phyloP scores from a whole-genome alignment of 306 rosid species.

The Heteromeles arbutifolia region DNA sequence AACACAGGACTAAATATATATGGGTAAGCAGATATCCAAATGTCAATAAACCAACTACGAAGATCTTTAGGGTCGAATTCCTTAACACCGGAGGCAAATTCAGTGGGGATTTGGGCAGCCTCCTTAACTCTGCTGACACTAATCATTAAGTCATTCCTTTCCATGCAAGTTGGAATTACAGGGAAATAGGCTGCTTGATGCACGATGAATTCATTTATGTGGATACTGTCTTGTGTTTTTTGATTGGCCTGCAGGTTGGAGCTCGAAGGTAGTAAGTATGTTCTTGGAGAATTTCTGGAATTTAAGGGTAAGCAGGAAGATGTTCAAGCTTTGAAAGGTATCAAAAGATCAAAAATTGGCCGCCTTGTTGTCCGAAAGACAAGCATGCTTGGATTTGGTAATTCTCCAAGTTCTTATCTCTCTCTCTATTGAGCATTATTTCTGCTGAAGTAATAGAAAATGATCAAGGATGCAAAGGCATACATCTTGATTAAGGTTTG shows the following conservation, averaged over 20 bases:
- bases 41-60: neutral
- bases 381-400: constrained; percentile 95
- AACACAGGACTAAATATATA: too few relatives aligned
- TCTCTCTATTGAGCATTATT: neutral
- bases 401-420: constrained; percentile 15
- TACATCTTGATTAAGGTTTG: neutral
- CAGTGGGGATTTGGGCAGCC: neutral
- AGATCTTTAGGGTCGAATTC: neutral
- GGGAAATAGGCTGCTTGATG: neutral
- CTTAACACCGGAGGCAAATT: neutral
- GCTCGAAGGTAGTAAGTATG: constrained; percentile 62
- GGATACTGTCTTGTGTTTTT: neutral
- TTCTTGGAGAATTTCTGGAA: constrained; percentile 84
- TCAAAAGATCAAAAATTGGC: constrained; percentile 78
- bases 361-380: constrained; percentile 61
- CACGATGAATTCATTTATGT: neutral
- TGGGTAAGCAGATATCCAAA: neutral
- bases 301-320: constrained; percentile 90
- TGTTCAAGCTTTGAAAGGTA: constrained; percentile 44
- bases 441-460: neutral
- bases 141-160: neutral
- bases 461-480: neutral
- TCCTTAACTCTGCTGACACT: neutral
- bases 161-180: neutral
- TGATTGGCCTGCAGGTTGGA: constrained; percentile 55